phyloP scores from a whole-genome alignment of 2,329 filamentous ascomycete species.

The Aspergillus sp. region DNA sequence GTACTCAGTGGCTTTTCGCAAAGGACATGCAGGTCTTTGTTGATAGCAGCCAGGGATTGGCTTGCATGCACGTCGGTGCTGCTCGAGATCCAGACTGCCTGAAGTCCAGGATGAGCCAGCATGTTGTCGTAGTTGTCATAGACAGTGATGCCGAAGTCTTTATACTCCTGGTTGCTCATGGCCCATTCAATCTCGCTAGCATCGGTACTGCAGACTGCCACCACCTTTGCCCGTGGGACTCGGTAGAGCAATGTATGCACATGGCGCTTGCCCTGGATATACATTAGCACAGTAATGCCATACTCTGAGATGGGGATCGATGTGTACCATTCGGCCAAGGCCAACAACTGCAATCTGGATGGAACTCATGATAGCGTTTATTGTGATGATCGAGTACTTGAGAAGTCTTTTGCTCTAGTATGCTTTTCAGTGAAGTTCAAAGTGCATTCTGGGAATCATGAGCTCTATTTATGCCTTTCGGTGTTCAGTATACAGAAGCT shows the following conservation, averaged over 20 bases:
- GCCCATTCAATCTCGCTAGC: conserved; percentile 46
- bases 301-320: too few relatives aligned
- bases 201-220: conserved; percentile 25
- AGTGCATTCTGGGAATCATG: neutral
- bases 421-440: neutral
- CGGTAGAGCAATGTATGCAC: conserved; percentile 11
- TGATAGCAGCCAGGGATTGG: conserved; percentile 53
- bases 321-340: conserved; percentile 9
- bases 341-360: conserved; percentile 10
- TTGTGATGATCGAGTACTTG: too few relatives aligned
- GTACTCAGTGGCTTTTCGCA: conserved; percentile 54
- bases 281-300: neutral
- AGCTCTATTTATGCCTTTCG: neutral
- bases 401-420: neutral
- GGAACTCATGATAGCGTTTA: neutral
- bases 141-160: conserved; percentile 47
- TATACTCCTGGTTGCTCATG: conserved; percentile 42
- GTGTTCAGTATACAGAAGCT: neutral
- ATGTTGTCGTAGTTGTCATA: conserved; percentile 54
- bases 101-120: conserved; percentile 50
- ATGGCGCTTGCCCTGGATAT: conserved; percentile 11
- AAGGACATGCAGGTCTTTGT: conserved; percentile 50
- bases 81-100: conserved; percentile 53
- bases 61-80: conserved; percentile 54
- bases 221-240: conserved; percentile 7